Conservation (phyloP, 1,284 basidiomycete genomes). For the Gastroboletus turbinatus region DNA sequence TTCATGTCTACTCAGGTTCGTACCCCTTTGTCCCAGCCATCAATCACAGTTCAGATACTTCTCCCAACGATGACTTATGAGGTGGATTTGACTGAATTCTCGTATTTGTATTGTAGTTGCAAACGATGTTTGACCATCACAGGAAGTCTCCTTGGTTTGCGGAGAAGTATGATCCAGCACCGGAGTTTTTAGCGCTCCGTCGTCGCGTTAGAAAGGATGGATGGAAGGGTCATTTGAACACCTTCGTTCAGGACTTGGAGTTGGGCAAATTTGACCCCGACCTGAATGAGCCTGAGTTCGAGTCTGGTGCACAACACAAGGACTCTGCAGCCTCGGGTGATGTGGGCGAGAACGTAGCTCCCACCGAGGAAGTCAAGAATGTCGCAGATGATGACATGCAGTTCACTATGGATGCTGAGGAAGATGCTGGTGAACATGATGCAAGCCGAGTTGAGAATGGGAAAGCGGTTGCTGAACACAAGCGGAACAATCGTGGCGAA, state of each 20-base stretch:
- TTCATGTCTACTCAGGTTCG: conserved; percentile 83
- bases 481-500: conserved; percentile 58
- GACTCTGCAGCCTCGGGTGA: conserved; percentile 42
- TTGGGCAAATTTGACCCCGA: conserved; percentile 81
- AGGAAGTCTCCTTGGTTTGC: conserved; percentile 91
- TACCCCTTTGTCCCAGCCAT: conserved; percentile 24
- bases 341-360: conserved; percentile 30
- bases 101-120: conserved; percentile 63
- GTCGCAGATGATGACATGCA: conserved; percentile 59
- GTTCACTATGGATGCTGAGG: conserved; percentile 67
- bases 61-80: conserved; percentile 13
- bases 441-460: conserved; percentile 59
- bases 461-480: conserved; percentile 46
- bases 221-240: conserved; percentile 69
- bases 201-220: conserved; percentile 78
- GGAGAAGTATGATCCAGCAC: conserved; percentile 84
- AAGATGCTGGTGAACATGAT: conserved; percentile 63
- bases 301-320: conserved; percentile 47
- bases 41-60: conserved; percentile 14
- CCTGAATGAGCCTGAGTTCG: conserved; percentile 55
- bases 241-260: conserved; percentile 78
- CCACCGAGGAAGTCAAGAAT: conserved; percentile 50
- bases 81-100: conserved; percentile 33
- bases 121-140: conserved; percentile 90
- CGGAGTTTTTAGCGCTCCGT: conserved; percentile 69